These are phyloP conservation scores for Clonostachys chloroleuca DNA, from an alignment of 2,329 filamentous ascomycete species.

Conservation along the genomic window DNA sequence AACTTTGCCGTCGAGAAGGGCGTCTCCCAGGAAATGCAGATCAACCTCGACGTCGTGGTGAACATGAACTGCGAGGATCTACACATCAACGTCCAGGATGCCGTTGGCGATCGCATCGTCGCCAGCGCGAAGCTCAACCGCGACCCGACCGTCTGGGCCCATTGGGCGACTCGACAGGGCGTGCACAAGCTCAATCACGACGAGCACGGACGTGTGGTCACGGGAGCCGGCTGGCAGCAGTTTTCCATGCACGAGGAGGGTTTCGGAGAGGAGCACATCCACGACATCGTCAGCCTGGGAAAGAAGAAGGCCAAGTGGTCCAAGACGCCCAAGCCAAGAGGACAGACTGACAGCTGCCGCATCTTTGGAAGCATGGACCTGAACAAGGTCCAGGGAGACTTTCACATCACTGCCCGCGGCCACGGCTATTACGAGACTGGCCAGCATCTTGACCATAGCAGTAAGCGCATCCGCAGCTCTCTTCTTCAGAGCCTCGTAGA, in stretches of 20 bases:
- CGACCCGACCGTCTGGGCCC: conserved; percentile 74
- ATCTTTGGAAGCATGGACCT: conserved; percentile 86
- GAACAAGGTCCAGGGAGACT: conserved; percentile 97
- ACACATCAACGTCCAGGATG: conserved; percentile 97
- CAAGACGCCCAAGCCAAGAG: conserved; percentile 69
- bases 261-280: conserved; percentile 77
- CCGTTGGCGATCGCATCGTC: conserved; percentile 84
- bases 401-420: conserved; percentile 92
- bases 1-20: conserved; percentile 93
- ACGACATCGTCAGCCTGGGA: conserved; percentile 78
- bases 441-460: conserved; percentile 71
- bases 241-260: conserved; percentile 46
- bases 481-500: too few relatives aligned
- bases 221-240: conserved; percentile 52
- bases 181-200: conserved; percentile 57
- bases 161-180: conserved; percentile 73
- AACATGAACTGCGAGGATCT: conserved; percentile 82
- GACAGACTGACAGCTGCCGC: conserved; percentile 69
- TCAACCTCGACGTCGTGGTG: conserved; percentile 93
- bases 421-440: conserved; percentile 88
- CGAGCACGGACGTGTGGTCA: conserved; percentile 46
- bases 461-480: conserved; percentile 44
- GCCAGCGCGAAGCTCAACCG: conserved; percentile 70
- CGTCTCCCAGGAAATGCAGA: conserved; percentile 79
- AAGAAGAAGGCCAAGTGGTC: conserved; percentile 61